These are phyloP conservation scores for Conringia planisiliqua DNA, from an alignment of 345 rosid species.

Conservation along the genomic window DNA sequence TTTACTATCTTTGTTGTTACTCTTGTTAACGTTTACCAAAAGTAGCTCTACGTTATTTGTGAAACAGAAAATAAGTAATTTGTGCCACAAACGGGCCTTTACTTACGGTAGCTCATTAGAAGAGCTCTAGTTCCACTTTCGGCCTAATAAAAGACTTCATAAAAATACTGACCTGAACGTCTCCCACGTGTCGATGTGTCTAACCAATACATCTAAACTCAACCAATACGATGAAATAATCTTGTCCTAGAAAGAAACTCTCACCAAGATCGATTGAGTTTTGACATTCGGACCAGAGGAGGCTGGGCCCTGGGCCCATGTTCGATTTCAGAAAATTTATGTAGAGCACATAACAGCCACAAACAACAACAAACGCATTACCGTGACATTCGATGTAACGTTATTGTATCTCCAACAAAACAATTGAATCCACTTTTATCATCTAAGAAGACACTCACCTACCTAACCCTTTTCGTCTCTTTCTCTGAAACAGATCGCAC, in stretches of 20 bases:
- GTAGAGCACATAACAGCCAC: neutral
- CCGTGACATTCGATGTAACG: neutral
- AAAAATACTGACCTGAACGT: too few relatives aligned
- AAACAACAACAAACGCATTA: neutral
- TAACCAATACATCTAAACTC: too few relatives aligned
- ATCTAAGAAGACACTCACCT: neutral
- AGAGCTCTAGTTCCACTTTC: neutral
- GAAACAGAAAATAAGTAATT: too few relatives aligned
- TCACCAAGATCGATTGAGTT: neutral
- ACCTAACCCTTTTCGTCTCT: neutral
- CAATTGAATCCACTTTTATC: neutral
- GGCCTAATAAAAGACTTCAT: neutral
- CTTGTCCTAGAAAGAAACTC: too few relatives aligned
- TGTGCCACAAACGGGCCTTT: neutral
- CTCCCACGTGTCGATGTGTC: too few relatives aligned
- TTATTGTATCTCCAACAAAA: neutral
- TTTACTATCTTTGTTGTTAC: too few relatives aligned
- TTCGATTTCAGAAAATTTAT: too few relatives aligned
- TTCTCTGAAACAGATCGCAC: neutral
- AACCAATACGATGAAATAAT: too few relatives aligned
- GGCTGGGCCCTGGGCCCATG: too few relatives aligned
- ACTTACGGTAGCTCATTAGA: neutral
- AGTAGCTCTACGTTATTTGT: too few relatives aligned
- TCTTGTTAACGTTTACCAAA: too few relatives aligned
- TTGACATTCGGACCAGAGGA: neutral